These are phyloP conservation scores for Tremella mesenterica DNA, from an alignment of 768 basidiomycete genomes.

Conservation along the genomic window DNA sequence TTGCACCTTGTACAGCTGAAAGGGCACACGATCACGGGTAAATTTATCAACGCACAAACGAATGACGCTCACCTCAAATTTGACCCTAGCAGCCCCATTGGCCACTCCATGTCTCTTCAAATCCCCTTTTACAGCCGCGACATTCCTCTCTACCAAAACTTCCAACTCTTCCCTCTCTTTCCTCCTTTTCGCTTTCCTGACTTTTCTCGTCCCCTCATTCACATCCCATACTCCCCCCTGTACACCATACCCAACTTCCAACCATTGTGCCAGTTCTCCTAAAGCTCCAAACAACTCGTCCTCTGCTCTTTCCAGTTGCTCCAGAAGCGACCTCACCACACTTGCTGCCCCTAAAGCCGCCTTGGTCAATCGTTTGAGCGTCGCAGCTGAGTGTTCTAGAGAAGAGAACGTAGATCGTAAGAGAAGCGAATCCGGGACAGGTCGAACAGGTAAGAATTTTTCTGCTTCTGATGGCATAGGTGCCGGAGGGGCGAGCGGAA, in stretches of 20 bases:
- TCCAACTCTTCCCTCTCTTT: constrained; percentile 29
- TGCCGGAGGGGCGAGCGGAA: not conserved
- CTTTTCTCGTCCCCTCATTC: constrained; percentile 17
- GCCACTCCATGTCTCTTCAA: constrained; percentile 34
- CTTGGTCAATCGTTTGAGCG: constrained; percentile 30
- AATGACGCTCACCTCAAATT: constrained; percentile 28
- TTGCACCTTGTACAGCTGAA: no score
- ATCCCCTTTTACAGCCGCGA: constrained; percentile 23
- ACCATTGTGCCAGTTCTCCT: constrained; percentile 28
- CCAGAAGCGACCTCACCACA: constrained; percentile 11
- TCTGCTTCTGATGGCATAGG: not conserved
- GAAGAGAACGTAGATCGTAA: constrained; percentile 27
- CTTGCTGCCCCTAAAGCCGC: constrained; percentile 10
- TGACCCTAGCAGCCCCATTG: constrained; percentile 25
- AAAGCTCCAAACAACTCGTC: constrained; percentile 26
- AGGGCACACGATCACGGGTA: not conserved
- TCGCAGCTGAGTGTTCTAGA: constrained; percentile 25
- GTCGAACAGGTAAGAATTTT: constrained; percentile 14
- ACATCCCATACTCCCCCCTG: constrained; percentile 19
- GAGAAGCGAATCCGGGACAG: constrained; percentile 30
- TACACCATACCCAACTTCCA: constrained; percentile 30
- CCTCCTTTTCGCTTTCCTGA: constrained; percentile 25
- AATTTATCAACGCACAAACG: not conserved
- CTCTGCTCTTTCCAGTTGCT: constrained; percentile 34
- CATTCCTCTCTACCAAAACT: constrained; percentile 22